These are phyloP conservation scores for Blastomyces parvus DNA, from an alignment of 2,329 filamentous ascomycete genomes.

Conservation along the genomic window DNA sequence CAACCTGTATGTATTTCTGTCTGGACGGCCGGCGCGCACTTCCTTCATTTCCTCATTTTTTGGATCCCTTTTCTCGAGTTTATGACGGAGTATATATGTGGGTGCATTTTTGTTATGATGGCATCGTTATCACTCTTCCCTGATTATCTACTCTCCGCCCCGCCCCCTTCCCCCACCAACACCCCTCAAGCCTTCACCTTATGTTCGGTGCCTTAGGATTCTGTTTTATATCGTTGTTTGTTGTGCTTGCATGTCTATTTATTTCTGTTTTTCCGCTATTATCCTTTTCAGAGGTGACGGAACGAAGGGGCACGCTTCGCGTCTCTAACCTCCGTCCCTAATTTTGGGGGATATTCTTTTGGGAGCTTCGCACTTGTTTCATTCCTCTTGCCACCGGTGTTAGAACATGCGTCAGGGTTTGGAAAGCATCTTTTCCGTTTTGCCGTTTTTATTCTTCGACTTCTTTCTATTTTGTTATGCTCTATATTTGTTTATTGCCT, in stretches of 20 bases:
- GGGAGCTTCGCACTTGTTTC: neutral
- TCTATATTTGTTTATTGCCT: conserved; percentile 7
- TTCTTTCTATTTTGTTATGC: conserved; percentile 6
- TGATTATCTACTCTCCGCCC: conserved; percentile 25
- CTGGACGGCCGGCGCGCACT: conserved; percentile 14
- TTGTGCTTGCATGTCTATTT: conserved; percentile 15
- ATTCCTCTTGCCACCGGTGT: conserved; percentile 9
- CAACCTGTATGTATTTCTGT: conserved; percentile 8
- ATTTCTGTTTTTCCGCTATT: neutral
- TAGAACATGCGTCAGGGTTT: conserved; percentile 11
- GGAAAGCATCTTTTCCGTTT: conserved; percentile 13
- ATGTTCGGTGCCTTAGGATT: neutral
- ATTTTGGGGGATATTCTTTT: conserved; percentile 20
- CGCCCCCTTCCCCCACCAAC: conserved; percentile 10
- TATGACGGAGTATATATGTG: conserved; percentile 15
- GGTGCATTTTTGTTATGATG: conserved; percentile 34
- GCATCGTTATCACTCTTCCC: conserved; percentile 23
- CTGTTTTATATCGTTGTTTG: conserved; percentile 17
- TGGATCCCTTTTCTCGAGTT: conserved; percentile 14
- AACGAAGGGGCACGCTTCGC: neutral
- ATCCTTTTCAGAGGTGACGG: neutral
- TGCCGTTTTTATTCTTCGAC: conserved; percentile 9
- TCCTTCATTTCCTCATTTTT: conserved; percentile 17
- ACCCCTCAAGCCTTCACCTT: conserved; percentile 17
- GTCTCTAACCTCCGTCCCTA: neutral